Base-by-base conservation (phyloP, 2,329 filamentous ascomycete genomes). In the Penicillium palitans region DNA sequence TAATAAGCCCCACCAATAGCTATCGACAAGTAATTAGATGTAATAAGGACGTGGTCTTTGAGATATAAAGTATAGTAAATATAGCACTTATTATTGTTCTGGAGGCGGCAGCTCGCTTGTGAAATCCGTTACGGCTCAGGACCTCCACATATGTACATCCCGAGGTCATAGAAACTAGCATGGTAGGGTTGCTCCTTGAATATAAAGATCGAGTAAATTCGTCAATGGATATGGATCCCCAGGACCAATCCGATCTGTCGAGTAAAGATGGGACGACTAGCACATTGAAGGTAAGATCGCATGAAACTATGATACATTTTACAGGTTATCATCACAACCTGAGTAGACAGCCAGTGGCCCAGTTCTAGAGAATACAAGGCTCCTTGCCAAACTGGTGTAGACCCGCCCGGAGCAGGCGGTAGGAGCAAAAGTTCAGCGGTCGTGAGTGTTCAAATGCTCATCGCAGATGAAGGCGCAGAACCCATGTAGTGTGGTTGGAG, bases 221-320 rank as follows among this genome's bases (percentile, higher is more conserved):
- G 9, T 35, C 31, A 37, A 37, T 17, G 25, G 15, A 35, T 12
- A 33, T 17, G 19, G 45, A 35, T 35, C 46, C 46, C 21, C 15
- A 48, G 15, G 21, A 48, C 13, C 46, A 48, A 7, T 12, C 35
- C 17, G 9, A 37, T 12, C 35, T 24, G 19, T 48, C 8, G 13
- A 25, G 21, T 13, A 31, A 37, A 15, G 27, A 21, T 35, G 27
- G 24, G 37, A 29, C n/a, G 19, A 41, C 31, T 31, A 24, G 37
- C 29, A 15, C 15, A 49, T 19, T 37, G 15, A 37, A 41, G 24
- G 15, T 54, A 44, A n/a, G 40, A 41, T 47, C 48, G 31, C 40
- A 47, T 33, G 15, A 13, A 42, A 46, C n/a, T 66, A 67, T 66
- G 37, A 54, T 67, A 67, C 61, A 67, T 59, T 39, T 47, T 42